phyloP scores from a whole-genome alignment of 331 rosid genomes.

The Stylosanthes scabra region DNA sequence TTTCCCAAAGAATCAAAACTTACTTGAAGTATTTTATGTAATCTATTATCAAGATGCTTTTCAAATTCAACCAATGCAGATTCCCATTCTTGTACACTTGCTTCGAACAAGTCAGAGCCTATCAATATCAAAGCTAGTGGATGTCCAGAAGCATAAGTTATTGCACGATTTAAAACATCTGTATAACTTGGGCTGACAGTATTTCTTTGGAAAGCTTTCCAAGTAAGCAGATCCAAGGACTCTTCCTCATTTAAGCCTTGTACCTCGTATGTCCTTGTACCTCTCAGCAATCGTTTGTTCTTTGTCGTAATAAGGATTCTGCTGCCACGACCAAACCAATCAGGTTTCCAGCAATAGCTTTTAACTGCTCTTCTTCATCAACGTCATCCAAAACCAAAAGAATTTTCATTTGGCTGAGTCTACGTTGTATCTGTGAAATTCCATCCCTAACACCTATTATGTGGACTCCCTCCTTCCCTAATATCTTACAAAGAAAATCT shows the following conservation, averaged over 20 bases:
- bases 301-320: conserved; percentile 44
- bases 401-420: conserved; percentile 11
- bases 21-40: conserved; percentile 31
- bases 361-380: conserved; percentile 27
- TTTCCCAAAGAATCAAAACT: conserved; percentile 34
- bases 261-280: conserved; percentile 11
- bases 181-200: background rate
- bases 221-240: conserved; percentile 36
- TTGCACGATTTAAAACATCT: background rate
- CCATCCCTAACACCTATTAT: conserved; percentile 2
- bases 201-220: conserved; percentile 18
- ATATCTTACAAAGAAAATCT: background rate
- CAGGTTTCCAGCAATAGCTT: conserved; percentile 22
- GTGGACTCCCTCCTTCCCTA: background rate
- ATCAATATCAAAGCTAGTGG: conserved; percentile 46
- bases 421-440: conserved; percentile 15
- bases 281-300: conserved; percentile 38
- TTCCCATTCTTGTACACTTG: conserved; percentile 32
- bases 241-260: background rate
- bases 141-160: conserved; percentile 32
- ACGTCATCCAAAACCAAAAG: conserved; percentile 47
- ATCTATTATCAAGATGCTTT: background rate
- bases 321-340: conserved; percentile 48
- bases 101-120: conserved; percentile 41
- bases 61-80: conserved; percentile 24